Evolutionary conservation across 768 basidiomycete genomes (phyloP).

Genomic region (Kwoniella shandongensis): DNA sequence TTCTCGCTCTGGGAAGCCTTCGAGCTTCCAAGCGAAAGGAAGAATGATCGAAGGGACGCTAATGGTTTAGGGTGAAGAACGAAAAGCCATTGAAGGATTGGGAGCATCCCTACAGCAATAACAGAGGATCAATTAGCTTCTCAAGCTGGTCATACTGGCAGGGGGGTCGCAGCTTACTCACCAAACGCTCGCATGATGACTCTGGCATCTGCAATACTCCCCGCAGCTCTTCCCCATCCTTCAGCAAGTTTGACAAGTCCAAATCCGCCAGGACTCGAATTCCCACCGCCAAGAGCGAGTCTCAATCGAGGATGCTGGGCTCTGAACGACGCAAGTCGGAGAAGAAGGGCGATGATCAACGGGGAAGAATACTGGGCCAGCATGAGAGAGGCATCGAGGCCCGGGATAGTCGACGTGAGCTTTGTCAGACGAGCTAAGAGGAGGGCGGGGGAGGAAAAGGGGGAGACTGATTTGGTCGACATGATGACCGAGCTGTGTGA

Average conservation of each 20-base stretch:
- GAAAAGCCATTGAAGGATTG: slow-evolving; percentile 30
- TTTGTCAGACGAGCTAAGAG: slow-evolving; percentile 28
- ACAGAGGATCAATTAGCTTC: too few species aligned
- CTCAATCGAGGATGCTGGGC: slow-evolving; percentile 15
- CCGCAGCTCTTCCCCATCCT: slow-evolving; percentile 34
- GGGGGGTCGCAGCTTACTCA: slow-evolving; percentile 13
- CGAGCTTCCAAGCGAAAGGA: background rate
- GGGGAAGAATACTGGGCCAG: slow-evolving; percentile 48
- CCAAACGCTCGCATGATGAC: slow-evolving; percentile 51
- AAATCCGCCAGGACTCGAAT: slow-evolving; percentile 10
- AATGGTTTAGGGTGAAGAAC: slow-evolving; percentile 40
- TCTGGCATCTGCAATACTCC: slow-evolving; percentile 46
- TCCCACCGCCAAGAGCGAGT: slow-evolving; percentile 2
- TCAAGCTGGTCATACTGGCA: background rate
- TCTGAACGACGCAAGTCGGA: slow-evolving; percentile 32
- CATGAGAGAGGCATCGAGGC: slow-evolving; percentile 51
- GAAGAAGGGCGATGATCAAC: slow-evolving; percentile 43
- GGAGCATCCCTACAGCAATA: slow-evolving; percentile 33
- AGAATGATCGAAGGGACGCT: slow-evolving; percentile 21
- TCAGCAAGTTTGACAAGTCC: slow-evolving; percentile 29
- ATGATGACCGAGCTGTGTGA: too few species aligned
- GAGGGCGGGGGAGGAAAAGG: background rate
- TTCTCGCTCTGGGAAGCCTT: slow-evolving; percentile 14
- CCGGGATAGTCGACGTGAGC: slow-evolving; percentile 40
- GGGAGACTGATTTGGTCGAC: background rate